Base-by-base conservation (phyloP, 495 filamentous ascomycete genomes). In the Margaritispora aquatica region DNA sequence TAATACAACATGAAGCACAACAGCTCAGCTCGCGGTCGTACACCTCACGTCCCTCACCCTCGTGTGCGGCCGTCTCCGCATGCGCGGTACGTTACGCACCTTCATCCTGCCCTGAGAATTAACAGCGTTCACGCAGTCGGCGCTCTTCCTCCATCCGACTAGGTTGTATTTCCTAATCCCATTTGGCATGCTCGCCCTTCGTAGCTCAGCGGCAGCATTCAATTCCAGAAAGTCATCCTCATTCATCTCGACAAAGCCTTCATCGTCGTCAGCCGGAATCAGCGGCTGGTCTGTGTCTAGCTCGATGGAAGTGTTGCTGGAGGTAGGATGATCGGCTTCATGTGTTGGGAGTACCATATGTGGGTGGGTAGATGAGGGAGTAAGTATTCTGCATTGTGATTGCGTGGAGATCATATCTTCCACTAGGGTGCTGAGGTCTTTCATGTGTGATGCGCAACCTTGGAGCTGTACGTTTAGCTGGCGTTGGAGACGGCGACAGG, bases 401-500 rank as follows among this genome's bases (percentile, higher is more conserved):
- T 61, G 55, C 3, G 48, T 26, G 17, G 19, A 24, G 19, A 67
- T 57, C 64, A 67, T 67, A 17, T 67, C 55, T 29, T 67, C 64
- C 17, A 67, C 58, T 2, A 67, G 34, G 2, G 58, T 44, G 20
- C 52, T 59, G 51, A 67, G 56, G 29, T 67, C 61, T 29, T 56
- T 55, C 15, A 67, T 49, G 51, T 67, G 64, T 8, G 9, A 26
- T 2, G n/a, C 20, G 23, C 53, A 63, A 23, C 23, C 52, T 41
- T 66, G 64, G 8, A 66, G 22, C 38, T 66, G 64, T 2, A 59
- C 55, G 27, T 66, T 66, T 3, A 61, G 29, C 47, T 66, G 64
- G 2, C 64, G 57, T 46, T 66, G 61, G 13, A 63, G 3, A 21
- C 64, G 52, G 20, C 60, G 56, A 41, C 64, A 63, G 0, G 60